These are phyloP conservation scores for Thielaviopsis populi DNA, from an alignment of 2,329 filamentous ascomycete genomes.

Conservation along the genomic window DNA sequence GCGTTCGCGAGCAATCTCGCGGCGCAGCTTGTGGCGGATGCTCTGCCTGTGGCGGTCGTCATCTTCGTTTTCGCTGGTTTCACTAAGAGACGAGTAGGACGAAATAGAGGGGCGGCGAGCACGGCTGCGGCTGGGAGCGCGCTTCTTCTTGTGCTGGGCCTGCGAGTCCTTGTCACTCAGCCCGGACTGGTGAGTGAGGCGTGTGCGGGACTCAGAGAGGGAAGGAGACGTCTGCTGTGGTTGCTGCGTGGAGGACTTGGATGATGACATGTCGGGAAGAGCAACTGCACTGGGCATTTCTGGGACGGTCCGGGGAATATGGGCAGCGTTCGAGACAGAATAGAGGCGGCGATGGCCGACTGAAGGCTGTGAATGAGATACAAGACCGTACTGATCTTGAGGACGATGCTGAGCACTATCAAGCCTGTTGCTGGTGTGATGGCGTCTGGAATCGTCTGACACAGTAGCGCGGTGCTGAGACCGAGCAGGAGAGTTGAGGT, in stretches of 20 bases:
- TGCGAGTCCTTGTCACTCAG: neutral
- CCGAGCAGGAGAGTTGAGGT: neutral
- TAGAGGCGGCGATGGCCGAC: neutral
- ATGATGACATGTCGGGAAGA: neutral
- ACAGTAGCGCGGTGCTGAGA: neutral
- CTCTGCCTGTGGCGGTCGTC: neutral
- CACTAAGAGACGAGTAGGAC: neutral
- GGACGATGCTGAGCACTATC: neutral
- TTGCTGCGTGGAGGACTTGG: neutral
- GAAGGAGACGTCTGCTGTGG: neutral
- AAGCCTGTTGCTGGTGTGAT: neutral
- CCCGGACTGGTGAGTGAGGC: neutral
- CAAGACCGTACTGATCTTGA: neutral
- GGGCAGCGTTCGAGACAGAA: neutral
- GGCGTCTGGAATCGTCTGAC: neutral
- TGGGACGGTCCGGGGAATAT: neutral
- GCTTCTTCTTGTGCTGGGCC: neutral
- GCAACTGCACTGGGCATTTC: neutral
- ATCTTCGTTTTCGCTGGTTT: neutral
- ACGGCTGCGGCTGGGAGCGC: neutral
- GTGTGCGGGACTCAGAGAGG: neutral
- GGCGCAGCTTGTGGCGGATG: neutral
- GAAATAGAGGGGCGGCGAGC: neutral
- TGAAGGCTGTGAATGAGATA: neutral
- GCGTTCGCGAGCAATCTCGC: neutral